Conservation (phyloP, 75 land plant species). For the Adiantum capillusveneris region DNA sequence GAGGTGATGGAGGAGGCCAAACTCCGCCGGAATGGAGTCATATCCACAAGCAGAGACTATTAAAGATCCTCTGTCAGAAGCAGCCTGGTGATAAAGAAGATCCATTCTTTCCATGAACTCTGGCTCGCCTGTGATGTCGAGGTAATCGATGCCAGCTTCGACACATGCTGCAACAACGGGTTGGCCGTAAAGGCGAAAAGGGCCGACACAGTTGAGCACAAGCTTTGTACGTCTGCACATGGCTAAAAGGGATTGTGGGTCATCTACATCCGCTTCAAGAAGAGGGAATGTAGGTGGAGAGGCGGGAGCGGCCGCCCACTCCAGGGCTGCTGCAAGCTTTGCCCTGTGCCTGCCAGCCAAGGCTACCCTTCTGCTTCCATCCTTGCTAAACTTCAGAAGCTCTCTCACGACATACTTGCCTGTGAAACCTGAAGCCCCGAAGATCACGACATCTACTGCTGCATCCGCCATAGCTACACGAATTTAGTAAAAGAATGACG, state of each 20-base stretch:
- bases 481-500: no score
- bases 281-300: slow-evolving; percentile 40
- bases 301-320: slow-evolving; percentile 48
- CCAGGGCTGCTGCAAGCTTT: slow-evolving; percentile 46
- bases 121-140: slow-evolving; percentile 90
- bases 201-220: slow-evolving; percentile 77
- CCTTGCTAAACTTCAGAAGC: slow-evolving; percentile 43
- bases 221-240: slow-evolving; percentile 32
- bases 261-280: slow-evolving; percentile 45
- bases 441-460: slow-evolving; percentile 48
- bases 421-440: slow-evolving; percentile 95
- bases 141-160: slow-evolving; percentile 70
- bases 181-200: slow-evolving; percentile 69
- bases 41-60: slow-evolving; percentile 89
- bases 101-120: slow-evolving; percentile 97
- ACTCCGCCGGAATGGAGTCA: slow-evolving; percentile 85
- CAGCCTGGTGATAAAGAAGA: slow-evolving; percentile 46
- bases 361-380: slow-evolving; percentile 39
- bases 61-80: slow-evolving; percentile 46
- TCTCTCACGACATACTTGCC: slow-evolving; percentile 85
- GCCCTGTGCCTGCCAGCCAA: slow-evolving; percentile 65
- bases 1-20: slow-evolving; percentile 67
- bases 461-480: no score
- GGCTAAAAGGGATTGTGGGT: slow-evolving; percentile 28
- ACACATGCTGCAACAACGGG: slow-evolving; percentile 87